Evolutionary conservation across 192 early-diverging fungal genomes (phyloP), one percentile per base, ranked within the genome.

Genomic region (Gamsiella multidivaricata): DNA sequence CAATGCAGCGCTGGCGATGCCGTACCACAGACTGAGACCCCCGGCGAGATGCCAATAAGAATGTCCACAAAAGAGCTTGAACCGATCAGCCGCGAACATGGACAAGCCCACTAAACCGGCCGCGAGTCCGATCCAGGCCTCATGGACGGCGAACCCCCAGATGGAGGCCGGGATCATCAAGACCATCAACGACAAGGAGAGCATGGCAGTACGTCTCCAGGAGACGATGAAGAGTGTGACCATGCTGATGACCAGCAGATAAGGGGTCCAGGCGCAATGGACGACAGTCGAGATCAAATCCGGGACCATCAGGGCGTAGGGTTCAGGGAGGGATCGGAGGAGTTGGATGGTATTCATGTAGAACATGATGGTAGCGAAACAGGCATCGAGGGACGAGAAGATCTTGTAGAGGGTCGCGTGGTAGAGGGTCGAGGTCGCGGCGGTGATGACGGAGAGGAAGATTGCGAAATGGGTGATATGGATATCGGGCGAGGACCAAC

Each of bases 351-450:
- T 64, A 41, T 70, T 78, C 39, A 83, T 50, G 42, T 82, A 85
- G 45, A 82, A 80, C 46, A 82, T 82, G 52, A 76, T 54, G 43
- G 72, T 76, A 0, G 72, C 72, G 17, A 85, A 63, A 53, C 82
- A 83, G 12, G 81, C 81, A 32, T 85, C 83, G 25, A 76, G 67
- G 0, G 83, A 76, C 1, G 81, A 82, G 26, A 81, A 81, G 39
- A 85, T 61, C 55, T 76, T 72, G 68, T 63, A 83, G n/a, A 85
- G 72, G 2, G 83, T 85, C 23, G 82, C 79, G 37, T 85, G 83
- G 69, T 85, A 85, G 17, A 80, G 53, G 25, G 69, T 79, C n/a
- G 81, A 82, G 25, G 71, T 72, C 11, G 72, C 14, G 15, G 72
- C 82, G 0, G 82, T 74, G 28, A 81, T 14, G 52, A 76, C 68